Evolutionary conservation across 306 rosid genomes (phyloP).

Genomic region (Vachellia pachyceras): DNA sequence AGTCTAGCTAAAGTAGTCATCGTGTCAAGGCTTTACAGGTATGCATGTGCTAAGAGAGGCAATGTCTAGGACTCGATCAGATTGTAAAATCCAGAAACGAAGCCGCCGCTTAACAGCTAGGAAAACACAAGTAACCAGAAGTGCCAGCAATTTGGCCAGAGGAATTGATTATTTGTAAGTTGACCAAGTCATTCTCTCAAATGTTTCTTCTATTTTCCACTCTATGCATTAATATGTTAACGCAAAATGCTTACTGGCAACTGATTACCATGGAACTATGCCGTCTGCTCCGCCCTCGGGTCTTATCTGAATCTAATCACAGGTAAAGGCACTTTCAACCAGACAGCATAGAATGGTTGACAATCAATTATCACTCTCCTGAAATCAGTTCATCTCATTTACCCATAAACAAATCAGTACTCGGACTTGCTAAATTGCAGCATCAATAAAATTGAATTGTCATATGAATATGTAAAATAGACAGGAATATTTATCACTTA

Average conservation of each 20-base stretch:
- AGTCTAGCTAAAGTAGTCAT: slow-evolving; percentile 14
- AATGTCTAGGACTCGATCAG: slow-evolving; percentile 10
- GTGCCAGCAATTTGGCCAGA: slow-evolving; percentile 22
- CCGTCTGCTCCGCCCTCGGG: neutral
- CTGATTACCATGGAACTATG: neutral
- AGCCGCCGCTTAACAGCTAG: slow-evolving; percentile 16
- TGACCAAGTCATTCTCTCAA: neutral
- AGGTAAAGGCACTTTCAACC: slow-evolving; percentile 5
- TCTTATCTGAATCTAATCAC: slow-evolving; percentile 7
- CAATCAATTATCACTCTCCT: slow-evolving; percentile 12
- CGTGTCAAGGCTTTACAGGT: neutral
- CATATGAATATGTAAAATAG: neutral
- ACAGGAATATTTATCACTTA: neutral
- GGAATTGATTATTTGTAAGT: slow-evolving; percentile 11
- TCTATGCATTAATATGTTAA: neutral
- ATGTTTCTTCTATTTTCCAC: neutral
- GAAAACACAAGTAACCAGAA: slow-evolving; percentile 8
- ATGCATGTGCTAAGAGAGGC: slow-evolving; percentile 6
- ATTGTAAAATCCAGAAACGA: slow-evolving; percentile 20
- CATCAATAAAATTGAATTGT: neutral
- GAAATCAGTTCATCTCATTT: slow-evolving; percentile 4
- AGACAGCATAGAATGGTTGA: no score
- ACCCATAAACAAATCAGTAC: neutral
- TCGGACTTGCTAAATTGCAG: slow-evolving; percentile 20
- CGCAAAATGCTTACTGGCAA: neutral